phyloP scores from a whole-genome alignment of 2,329 filamentous ascomycete species.

The Claviceps cyperi region DNA sequence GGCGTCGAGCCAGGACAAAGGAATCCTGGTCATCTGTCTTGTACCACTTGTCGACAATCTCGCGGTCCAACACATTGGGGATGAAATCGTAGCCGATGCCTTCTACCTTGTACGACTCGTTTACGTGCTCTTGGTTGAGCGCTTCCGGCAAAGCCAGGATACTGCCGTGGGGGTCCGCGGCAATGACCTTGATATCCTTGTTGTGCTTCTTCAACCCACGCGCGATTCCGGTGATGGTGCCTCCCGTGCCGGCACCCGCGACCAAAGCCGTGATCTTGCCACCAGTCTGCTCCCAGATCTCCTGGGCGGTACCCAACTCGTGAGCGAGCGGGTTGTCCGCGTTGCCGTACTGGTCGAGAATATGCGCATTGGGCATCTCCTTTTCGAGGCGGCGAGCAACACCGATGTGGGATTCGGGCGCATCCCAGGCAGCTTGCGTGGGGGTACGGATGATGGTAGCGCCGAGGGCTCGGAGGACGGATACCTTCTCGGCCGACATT shows the following conservation, averaged over 20 bases:
- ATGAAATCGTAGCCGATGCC: slow-evolving; percentile 98
- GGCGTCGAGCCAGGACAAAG: slow-evolving; percentile 73
- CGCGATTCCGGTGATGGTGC: slow-evolving; percentile 84
- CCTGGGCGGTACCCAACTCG: slow-evolving; percentile 85
- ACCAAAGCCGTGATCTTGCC: slow-evolving; percentile 73
- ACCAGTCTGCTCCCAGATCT: slow-evolving; percentile 84
- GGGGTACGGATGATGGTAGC: slow-evolving; percentile 97
- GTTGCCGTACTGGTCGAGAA: slow-evolving; percentile 93
- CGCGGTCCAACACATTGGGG: slow-evolving; percentile 76
- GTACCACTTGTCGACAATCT: slow-evolving; percentile 83
- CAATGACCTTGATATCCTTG: slow-evolving; percentile 70
- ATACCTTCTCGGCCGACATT: slow-evolving; percentile 97
- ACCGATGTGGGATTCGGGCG: slow-evolving; percentile 91
- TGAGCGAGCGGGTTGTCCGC: slow-evolving; percentile 83
- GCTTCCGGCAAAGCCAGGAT: slow-evolving; percentile 70
- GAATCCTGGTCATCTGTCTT: slow-evolving; percentile 92
- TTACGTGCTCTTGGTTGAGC: slow-evolving; percentile 67
- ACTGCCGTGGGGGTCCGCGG: slow-evolving; percentile 83
- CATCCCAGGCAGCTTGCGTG: slow-evolving; percentile 88
- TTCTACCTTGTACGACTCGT: slow-evolving; percentile 91
- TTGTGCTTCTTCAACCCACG: slow-evolving; percentile 80
- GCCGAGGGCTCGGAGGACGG: slow-evolving; percentile 81
- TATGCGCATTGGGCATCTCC: slow-evolving; percentile 93
- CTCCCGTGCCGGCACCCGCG: slow-evolving; percentile 87
- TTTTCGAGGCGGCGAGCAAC: slow-evolving; percentile 82